Conservation (phyloP, 2,329 filamentous ascomycete genomes). For the Trichoderma breve region DNA sequence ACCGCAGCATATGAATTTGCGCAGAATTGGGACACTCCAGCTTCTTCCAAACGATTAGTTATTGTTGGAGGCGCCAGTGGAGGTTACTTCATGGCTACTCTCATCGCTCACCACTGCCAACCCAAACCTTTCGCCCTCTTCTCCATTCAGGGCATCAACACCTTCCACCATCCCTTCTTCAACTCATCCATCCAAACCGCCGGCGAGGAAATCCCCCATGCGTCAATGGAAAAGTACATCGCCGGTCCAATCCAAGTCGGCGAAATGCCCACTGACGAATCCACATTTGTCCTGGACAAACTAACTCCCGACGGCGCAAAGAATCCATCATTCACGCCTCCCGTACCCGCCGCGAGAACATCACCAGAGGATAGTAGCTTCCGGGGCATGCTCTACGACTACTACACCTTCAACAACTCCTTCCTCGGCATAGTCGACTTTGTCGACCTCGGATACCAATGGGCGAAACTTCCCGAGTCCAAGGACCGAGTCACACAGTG, state of each 20-base stretch:
- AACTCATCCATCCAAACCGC: constrained; percentile 33
- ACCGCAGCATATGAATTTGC: constrained; percentile 35
- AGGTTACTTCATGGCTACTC: constrained; percentile 35
- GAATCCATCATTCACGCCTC: constrained; percentile 26
- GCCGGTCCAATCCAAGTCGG: constrained; percentile 28
- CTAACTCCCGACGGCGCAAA: constrained; percentile 30
- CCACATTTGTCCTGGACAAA: constrained; percentile 29
- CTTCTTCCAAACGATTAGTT: constrained; percentile 27
- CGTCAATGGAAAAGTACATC: constrained; percentile 28
- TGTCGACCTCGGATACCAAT: constrained; percentile 34
- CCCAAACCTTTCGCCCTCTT: constrained; percentile 35
- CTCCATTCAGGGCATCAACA: constrained; percentile 37
- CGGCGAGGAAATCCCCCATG: constrained; percentile 28
- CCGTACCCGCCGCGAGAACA: not conserved
- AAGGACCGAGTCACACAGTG: constrained; percentile 25
- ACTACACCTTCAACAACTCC: constrained; percentile 34
- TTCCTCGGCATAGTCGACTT: constrained; percentile 30
- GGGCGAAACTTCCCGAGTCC: constrained; percentile 24
- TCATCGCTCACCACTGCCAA: constrained; percentile 31
- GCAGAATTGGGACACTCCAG: constrained; percentile 22
- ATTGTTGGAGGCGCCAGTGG: constrained; percentile 36
- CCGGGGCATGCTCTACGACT: constrained; percentile 33
- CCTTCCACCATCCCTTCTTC: constrained; percentile 38
- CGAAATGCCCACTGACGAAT: constrained; percentile 19
- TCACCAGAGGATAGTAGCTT: not conserved